These are phyloP conservation scores for Leccinum disarticulatum DNA, from an alignment of 768 basidiomycete genomes.

Conservation along the genomic window DNA sequence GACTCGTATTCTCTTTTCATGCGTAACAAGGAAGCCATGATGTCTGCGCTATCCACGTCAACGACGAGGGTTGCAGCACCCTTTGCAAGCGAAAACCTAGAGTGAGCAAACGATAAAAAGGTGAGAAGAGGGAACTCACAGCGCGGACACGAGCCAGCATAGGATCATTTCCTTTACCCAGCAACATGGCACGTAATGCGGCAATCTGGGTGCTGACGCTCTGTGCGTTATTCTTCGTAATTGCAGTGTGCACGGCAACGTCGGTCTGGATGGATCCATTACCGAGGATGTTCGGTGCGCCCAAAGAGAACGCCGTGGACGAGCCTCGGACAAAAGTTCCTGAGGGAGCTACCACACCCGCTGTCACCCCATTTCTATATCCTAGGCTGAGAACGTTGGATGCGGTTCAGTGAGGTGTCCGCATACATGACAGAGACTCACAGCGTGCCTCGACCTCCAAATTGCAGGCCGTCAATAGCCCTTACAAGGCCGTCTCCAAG, in stretches of 20 bases:
- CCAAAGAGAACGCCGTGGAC: slow-evolving; percentile 61
- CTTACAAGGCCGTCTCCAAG: slow-evolving; percentile 12
- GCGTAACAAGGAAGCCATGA: slow-evolving; percentile 67
- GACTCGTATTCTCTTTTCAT: slow-evolving; percentile 69
- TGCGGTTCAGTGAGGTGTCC: not conserved
- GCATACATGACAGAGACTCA: slow-evolving; percentile 17
- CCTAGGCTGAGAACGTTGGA: slow-evolving; percentile 48
- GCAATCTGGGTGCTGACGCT: slow-evolving; percentile 71
- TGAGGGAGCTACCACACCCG: slow-evolving; percentile 54
- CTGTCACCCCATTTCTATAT: slow-evolving; percentile 66
- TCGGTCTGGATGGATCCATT: slow-evolving; percentile 41
- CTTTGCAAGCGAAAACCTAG: slow-evolving; percentile 26
- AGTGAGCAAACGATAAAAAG: not conserved
- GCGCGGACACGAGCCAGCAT: slow-evolving; percentile 18
- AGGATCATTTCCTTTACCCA: slow-evolving; percentile 48
- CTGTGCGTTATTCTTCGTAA: slow-evolving; percentile 41
- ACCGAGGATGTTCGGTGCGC: slow-evolving; percentile 32
- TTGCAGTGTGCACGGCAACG: slow-evolving; percentile 60
- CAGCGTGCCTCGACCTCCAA: slow-evolving; percentile 15
- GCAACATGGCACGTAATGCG: slow-evolving; percentile 58
- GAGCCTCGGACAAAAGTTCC: slow-evolving; percentile 55
- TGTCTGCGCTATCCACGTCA: slow-evolving; percentile 66
- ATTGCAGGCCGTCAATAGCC: slow-evolving; percentile 44
- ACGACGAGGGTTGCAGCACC: slow-evolving; percentile 67
- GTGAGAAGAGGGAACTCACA: slow-evolving; percentile 2